These are phyloP conservation scores for Baorangia bicolor DNA, from an alignment of 768 basidiomycete genomes.

Conservation along the genomic window DNA sequence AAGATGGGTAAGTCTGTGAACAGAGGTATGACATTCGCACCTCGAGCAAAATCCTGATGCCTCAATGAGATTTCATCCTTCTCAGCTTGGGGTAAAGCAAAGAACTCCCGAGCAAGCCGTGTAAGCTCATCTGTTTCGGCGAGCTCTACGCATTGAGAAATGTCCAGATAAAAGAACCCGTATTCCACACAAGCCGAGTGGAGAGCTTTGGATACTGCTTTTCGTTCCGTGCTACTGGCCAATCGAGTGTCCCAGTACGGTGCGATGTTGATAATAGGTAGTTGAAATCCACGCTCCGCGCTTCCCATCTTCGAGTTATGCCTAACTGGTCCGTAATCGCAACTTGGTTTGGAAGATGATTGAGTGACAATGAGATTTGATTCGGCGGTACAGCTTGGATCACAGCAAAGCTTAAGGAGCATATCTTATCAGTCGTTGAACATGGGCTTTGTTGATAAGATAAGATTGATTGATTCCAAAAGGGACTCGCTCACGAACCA, in stretches of 20 bases:
- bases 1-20: not conserved
- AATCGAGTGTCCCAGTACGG: constrained; percentile 53
- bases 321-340: not conserved
- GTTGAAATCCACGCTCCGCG: constrained; percentile 17
- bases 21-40: constrained; percentile 37
- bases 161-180: constrained; percentile 88
- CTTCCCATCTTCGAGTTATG: constrained; percentile 11
- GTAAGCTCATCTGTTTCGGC: constrained; percentile 65
- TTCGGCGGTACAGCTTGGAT: no score
- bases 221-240: constrained; percentile 33
- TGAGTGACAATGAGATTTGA: not conserved
- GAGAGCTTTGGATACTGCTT: constrained; percentile 52
- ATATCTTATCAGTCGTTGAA: not conserved
- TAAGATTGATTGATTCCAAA: constrained; percentile 8
- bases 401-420: no score
- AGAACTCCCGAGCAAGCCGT: constrained; percentile 69
- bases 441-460: constrained; percentile 12
- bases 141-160: constrained; percentile 55
- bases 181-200: constrained; percentile 74
- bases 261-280: constrained; percentile 74
- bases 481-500: not conserved
- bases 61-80: constrained; percentile 73
- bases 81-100: constrained; percentile 65
- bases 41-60: constrained; percentile 74
- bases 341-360: not conserved